Conservation (phyloP, 805 yeast genomes). For the Candida coquimbonensis region DNA sequence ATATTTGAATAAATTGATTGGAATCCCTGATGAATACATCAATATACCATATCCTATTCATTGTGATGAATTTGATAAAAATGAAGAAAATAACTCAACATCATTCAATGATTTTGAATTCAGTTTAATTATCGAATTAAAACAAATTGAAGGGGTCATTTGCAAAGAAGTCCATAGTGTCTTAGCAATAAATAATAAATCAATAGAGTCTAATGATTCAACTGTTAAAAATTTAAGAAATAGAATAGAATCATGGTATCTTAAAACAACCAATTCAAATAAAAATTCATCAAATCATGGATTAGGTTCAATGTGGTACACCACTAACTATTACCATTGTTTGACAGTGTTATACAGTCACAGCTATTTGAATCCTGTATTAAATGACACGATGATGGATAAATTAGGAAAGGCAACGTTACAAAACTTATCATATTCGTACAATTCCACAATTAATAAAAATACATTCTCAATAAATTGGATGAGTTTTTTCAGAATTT, state of each 20-base stretch:
- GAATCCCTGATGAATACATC: constrained; percentile 44
- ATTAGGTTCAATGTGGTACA: constrained; percentile 24
- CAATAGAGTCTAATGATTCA: constrained; percentile 5
- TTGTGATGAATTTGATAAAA: constrained; percentile 21
- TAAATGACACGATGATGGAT: constrained; percentile 33
- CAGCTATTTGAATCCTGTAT: constrained; percentile 39
- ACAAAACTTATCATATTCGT: constrained; percentile 39
- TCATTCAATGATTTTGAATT: constrained; percentile 30
- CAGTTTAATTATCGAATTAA: constrained; percentile 36
- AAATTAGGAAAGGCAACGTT: constrained; percentile 38
- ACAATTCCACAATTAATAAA: constrained; percentile 35
- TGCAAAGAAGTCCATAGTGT: constrained; percentile 41
- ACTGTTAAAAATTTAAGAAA: constrained; percentile 11
- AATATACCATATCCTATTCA: constrained; percentile 39
- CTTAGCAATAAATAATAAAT: constrained; percentile 27
- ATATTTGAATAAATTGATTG: constrained; percentile 45
- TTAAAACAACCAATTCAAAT: constrained; percentile 15
- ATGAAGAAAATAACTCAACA: neutral
- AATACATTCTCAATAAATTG: constrained; percentile 39
- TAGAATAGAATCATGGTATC: constrained; percentile 31
- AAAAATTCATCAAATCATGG: neutral
- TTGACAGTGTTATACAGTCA: constrained; percentile 43
- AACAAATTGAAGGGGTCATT: constrained; percentile 42
- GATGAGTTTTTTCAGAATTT: constrained; percentile 43
- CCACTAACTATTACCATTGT: constrained; percentile 39